Evolutionary conservation across 2,329 filamentous ascomycete species (phyloP).

Genomic region (Emergomyces africanus): DNA sequence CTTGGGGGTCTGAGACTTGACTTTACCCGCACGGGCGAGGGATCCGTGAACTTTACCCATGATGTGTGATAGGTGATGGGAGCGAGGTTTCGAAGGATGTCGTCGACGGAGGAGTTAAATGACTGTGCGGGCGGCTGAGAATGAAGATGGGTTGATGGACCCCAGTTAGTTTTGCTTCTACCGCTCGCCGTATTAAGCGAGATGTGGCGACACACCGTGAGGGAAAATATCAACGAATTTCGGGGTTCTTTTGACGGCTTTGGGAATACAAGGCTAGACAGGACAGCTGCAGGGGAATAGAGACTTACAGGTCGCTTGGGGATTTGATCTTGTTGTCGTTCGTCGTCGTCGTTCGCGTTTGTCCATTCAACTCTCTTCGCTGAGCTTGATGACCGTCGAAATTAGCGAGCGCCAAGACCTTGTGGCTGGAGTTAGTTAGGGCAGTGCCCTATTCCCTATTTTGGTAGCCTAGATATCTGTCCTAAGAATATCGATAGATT

Average conservation of each 20-base stretch:
- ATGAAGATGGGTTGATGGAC: background rate
- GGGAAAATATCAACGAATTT: background rate
- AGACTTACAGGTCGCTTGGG: background rate
- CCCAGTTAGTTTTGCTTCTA: background rate
- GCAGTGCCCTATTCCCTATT: conserved; percentile 9
- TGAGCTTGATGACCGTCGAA: background rate
- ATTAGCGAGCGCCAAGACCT: conserved; percentile 6
- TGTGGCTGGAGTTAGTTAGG: background rate
- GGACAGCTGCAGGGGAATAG: background rate
- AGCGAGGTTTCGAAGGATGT: conserved; percentile 2
- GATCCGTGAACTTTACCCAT: conserved; percentile 94
- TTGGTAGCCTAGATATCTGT: background rate
- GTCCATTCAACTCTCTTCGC: background rate
- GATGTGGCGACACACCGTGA: background rate
- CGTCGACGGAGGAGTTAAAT: background rate
- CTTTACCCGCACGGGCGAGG: conserved; percentile 40
- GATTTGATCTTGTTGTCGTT: background rate
- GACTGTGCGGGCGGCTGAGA: background rate
- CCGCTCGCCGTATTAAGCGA: background rate
- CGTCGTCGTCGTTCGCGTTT: background rate
- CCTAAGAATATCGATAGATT: too few species aligned
- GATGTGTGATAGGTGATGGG: conserved; percentile 30
- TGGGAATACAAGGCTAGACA: background rate
- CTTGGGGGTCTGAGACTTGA: conserved; percentile 65
- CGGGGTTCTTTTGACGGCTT: background rate